Evolutionary conservation across 2,329 filamentous ascomycete species (phyloP).

Genomic region (Tolypocladium amazonense): DNA sequence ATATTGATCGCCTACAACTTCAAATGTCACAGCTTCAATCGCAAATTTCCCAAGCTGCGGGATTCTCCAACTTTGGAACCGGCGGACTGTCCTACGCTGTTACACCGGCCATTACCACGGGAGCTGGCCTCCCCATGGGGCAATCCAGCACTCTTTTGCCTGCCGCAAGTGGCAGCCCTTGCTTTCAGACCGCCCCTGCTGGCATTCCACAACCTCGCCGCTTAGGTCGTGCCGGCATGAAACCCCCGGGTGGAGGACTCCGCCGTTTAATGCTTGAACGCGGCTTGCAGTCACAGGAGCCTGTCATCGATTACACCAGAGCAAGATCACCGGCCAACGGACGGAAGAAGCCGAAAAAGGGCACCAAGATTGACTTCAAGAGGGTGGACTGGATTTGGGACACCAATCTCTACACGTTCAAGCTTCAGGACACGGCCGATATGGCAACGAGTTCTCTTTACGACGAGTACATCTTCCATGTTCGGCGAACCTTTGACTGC

Average conservation of each 20-base stretch:
- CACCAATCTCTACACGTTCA: conserved; percentile 36
- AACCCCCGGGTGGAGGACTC: not conserved
- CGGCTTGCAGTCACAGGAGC: not conserved
- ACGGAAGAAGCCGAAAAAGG: conserved; percentile 12
- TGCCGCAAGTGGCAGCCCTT: not conserved
- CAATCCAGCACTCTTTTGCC: not conserved
- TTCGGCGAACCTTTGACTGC: conserved; percentile 73
- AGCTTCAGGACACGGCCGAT: conserved; percentile 43
- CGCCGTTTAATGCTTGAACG: not conserved
- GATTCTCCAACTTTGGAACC: not conserved
- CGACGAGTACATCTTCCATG: conserved; percentile 73
- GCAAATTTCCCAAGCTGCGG: conserved; percentile 6
- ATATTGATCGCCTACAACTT: conserved; percentile 18
- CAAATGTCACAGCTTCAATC: conserved; percentile 15
- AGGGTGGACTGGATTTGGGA: conserved; percentile 47
- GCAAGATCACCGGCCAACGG: not conserved
- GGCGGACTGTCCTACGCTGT: not conserved
- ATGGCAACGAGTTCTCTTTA: conserved; percentile 42
- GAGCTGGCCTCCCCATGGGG: not conserved
- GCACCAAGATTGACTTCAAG: conserved; percentile 29
- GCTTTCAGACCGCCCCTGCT: not conserved
- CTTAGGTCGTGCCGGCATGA: not conserved
- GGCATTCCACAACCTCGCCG: not conserved
- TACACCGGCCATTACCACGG: not conserved
- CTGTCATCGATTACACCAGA: not conserved